Percentiles rank a stretch among this genome's conserved stretches.
phyloP scores from a whole-genome alignment of 169 alveolate species.

The Eimeria tenella region DNA sequence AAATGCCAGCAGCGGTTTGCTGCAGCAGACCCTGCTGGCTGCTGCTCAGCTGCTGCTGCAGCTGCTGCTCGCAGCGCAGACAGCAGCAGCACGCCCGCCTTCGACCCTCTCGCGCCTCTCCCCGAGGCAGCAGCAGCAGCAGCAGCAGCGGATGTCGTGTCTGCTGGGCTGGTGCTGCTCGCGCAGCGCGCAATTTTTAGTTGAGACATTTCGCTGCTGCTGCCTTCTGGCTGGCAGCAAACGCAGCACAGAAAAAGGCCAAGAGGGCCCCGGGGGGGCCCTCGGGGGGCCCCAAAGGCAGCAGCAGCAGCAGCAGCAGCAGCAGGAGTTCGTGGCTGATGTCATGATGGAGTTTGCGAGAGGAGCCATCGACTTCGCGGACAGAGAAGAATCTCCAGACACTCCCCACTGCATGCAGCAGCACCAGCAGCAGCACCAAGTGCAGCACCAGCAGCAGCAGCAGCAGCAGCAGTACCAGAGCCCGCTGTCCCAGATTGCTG shows the following conservation, averaged over 20 bases:
- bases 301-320: conserved; percentile 39
- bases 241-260: neutral
- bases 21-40: conserved; percentile 33
- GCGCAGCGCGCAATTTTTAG: conserved; percentile 31
- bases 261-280: neutral
- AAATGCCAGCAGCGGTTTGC: neutral
- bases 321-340: conserved; percentile 1
- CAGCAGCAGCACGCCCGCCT: conserved; percentile 1
- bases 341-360: conserved; percentile 9
- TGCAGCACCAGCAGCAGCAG: neutral
- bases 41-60: conserved; percentile 47
- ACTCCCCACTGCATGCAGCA: conserved; percentile 25
- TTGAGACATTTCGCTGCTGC: conserved; percentile 16
- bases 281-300: neutral
- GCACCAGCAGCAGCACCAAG: neutral
- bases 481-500: neutral
- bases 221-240: conserved; percentile 5
- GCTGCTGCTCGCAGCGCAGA: conserved; percentile 17
- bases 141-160: conserved; percentile 3
- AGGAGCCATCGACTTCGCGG: neutral
- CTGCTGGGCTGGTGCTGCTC: conserved; percentile 29
- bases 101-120: neutral
- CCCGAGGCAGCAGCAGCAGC: neutral
- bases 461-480: neutral
- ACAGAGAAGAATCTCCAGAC: neutral